Evolutionary conservation across 129 eudicot genomes (phyloP), one percentile per base, ranked within the genome.

Genomic region (Lactuca saligna): DNA sequence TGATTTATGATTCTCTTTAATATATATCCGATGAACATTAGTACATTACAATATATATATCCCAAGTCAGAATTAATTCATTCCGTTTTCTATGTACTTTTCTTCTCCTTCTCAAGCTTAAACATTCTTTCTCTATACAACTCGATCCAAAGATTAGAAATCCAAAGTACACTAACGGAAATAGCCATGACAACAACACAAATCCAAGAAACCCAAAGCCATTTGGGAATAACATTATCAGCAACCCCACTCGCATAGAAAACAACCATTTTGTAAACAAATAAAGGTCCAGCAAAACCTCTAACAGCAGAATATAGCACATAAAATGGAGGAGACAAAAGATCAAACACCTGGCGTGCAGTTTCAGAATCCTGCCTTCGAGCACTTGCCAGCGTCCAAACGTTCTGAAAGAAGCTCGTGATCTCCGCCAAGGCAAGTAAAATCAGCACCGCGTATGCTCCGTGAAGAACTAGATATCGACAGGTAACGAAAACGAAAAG

Each of bases 191-290:
- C 67, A 34, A 92, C 91, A 4, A 92, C 98, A 17, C 61, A 70
- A 44, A 88, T 62, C 98, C 98, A 92, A 44, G 98, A 92, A 63
- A 82, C 71, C 95, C 96, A 92, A 67, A 86, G 72, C 96, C 98
- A 86, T 17, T 39, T 88, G 3, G 96, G 96, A 2, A 92, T 72
- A 44, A 82, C 91, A 61, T 48, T 53, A 56, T 87, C 85, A 6
- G 81, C 95, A 34, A n/a, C 83, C 62, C 95, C 96, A 71, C 86
- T 84, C 9, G 76, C 50, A 69, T 84, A 92, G 59, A 80, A 88
- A 49, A 4, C 61, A 55, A 78, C 69, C 98, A 92, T 92, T 31
- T 66, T 33, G 17, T 71, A 88, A 39, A 92, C 85, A 77, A 92
- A 88, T 51, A 71, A 62, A 8, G 98, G 98, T 3, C 88, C 98